These are phyloP conservation scores for Sclerotiophoma versabilis DNA, from an alignment of 2,329 filamentous ascomycete species.

Conservation along the genomic window DNA sequence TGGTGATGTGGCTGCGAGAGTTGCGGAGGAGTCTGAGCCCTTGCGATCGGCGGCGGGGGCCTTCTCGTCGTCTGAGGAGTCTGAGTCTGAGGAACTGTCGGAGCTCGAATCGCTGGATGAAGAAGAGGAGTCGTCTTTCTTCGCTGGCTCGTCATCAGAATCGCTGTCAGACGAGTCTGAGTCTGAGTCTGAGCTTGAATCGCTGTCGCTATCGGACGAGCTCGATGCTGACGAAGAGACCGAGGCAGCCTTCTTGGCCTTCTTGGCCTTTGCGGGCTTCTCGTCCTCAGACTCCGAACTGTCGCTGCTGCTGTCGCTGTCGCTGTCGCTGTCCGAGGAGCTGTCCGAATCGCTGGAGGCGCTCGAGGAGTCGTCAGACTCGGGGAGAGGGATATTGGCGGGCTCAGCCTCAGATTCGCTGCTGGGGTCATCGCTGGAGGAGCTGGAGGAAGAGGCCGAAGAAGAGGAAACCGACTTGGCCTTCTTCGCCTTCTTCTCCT, in stretches of 20 bases:
- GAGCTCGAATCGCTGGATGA: slow-evolving; percentile 26
- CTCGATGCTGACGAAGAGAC: slow-evolving; percentile 43
- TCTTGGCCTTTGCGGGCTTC: slow-evolving; percentile 27
- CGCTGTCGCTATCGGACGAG: slow-evolving; percentile 30
- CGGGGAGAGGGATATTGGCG: slow-evolving; percentile 38
- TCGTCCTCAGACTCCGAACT: slow-evolving; percentile 38
- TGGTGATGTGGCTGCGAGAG: slow-evolving; percentile 41
- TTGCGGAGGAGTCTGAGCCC: slow-evolving; percentile 53
- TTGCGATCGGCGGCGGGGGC: slow-evolving; percentile 26
- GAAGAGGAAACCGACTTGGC: slow-evolving; percentile 30
- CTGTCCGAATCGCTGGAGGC: slow-evolving; percentile 36
- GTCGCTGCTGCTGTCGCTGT: slow-evolving; percentile 27
- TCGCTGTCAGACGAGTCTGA: slow-evolving; percentile 34
- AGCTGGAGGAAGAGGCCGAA: slow-evolving; percentile 18
- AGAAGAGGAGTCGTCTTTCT: slow-evolving; percentile 32
- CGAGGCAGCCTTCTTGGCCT: slow-evolving; percentile 35
- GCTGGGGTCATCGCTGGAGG: slow-evolving; percentile 28
- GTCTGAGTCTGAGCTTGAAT: slow-evolving; percentile 27
- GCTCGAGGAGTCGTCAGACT: slow-evolving; percentile 34
- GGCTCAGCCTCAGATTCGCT: slow-evolving; percentile 34
- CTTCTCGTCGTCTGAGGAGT: slow-evolving; percentile 41
- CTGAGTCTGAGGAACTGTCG: slow-evolving; percentile 30
- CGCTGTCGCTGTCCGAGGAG: slow-evolving; percentile 27
- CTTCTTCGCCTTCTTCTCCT: slow-evolving; percentile 25
- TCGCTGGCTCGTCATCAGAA: slow-evolving; percentile 26